Percentiles rank a stretch among this genome's conserved stretches.
These are phyloP conservation scores for Bolboschoenoplectus hybrid DNA, from an alignment of 202 grass and related monocot species.

Conservation along the genomic window DNA sequence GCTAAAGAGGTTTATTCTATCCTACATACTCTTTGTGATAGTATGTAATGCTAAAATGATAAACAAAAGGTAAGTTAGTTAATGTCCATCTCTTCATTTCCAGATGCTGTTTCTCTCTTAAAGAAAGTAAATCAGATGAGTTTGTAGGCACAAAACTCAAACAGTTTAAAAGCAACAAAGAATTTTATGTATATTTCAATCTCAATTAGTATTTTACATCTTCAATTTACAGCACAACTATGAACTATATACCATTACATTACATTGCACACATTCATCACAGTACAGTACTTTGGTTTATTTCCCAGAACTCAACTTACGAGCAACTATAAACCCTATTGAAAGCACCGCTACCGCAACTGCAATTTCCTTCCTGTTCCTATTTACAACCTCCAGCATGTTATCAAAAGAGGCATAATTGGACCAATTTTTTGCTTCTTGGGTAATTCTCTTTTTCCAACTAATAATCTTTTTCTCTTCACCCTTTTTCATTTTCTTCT, in stretches of 20 bases:
- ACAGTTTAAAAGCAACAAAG: neutral
- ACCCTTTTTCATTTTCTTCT: slow-evolving; percentile 23
- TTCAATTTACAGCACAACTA: slow-evolving; percentile 36
- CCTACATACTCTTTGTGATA: neutral
- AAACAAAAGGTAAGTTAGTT: neutral
- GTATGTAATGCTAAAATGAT: neutral
- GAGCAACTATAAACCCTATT: slow-evolving; percentile 46
- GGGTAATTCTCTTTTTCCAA: slow-evolving; percentile 49
- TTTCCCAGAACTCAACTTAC: slow-evolving; percentile 44
- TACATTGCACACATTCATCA: neutral
- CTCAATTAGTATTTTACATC: slow-evolving; percentile 23
- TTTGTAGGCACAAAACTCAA: neutral
- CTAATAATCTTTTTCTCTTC: slow-evolving; percentile 18
- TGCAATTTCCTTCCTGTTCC: slow-evolving; percentile 62
- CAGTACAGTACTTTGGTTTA: slow-evolving; percentile 28
- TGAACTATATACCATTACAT: slow-evolving; percentile 8
- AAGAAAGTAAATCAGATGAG: neutral
- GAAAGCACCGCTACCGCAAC: slow-evolving; percentile 58
- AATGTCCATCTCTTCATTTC: neutral
- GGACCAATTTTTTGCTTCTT: slow-evolving; percentile 31
- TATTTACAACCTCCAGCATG: slow-evolving; percentile 41
- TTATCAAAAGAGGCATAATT: slow-evolving; percentile 48
- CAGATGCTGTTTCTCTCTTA: neutral
- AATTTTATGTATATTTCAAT: slow-evolving; percentile 7
- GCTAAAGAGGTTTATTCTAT: neutral